A percentile compares a stretch with the other conserved stretches of the same genome.
Evolutionary conservation across 306 rosid species (phyloP).

Genomic region (barrel medic (Medicago truncatula)): DNA sequence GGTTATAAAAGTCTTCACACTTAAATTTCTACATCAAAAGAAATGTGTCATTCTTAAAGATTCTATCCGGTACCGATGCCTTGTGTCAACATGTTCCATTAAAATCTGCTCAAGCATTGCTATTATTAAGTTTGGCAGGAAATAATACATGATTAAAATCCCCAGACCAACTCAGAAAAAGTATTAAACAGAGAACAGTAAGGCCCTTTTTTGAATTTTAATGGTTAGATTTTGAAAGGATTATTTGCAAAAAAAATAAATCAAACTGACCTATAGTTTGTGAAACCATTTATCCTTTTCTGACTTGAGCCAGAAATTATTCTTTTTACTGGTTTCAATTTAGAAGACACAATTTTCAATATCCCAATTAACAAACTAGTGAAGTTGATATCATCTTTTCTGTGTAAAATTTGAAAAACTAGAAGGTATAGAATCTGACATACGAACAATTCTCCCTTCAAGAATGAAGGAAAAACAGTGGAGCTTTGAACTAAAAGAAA

Average conservation of each 20-base stretch:
- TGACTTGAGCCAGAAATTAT: background rate
- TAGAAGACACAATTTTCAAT: background rate
- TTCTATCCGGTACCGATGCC: background rate
- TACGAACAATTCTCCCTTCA: background rate
- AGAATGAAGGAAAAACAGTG: background rate
- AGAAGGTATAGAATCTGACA: background rate
- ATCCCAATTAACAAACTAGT: background rate
- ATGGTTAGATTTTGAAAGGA: background rate
- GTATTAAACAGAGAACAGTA: background rate
- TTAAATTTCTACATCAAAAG: conserved; percentile 24
- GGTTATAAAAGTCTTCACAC: background rate
- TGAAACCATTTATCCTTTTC: background rate
- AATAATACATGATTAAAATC: conserved; percentile 17
- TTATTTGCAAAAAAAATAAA: background rate
- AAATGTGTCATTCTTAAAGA: background rate
- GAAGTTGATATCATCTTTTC: background rate
- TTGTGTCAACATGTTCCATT: conserved; percentile 20
- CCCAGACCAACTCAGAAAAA: conserved; percentile 2
- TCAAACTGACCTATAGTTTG: background rate
- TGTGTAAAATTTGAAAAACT: background rate
- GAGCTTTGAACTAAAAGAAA: background rate
- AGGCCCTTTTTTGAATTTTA: background rate
- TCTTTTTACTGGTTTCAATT: background rate
- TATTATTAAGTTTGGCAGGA: conserved; percentile 7
- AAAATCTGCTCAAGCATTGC: conserved; percentile 5